A percentile compares a stretch with the other conserved stretches of the same genome.
Conservation (phyloP, 208 protist genomes). For the Lotmaria passim region DNA sequence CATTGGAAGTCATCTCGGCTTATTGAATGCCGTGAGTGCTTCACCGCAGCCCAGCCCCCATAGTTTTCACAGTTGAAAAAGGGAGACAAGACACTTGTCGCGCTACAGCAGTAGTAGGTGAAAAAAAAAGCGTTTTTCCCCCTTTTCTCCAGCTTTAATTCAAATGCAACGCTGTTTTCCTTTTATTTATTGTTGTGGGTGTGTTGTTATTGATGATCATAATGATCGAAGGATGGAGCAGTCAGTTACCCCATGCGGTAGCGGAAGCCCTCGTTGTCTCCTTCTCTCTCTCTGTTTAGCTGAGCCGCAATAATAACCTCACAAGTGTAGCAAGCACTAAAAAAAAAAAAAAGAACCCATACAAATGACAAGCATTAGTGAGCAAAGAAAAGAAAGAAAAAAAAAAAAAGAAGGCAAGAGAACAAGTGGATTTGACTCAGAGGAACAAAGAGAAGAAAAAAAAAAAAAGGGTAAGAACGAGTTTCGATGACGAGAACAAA, state of each 20-base stretch:
- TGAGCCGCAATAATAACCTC: slow-evolving; percentile 16
- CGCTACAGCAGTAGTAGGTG: too few species aligned
- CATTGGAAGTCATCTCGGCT: too few species aligned
- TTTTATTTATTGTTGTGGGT: background rate
- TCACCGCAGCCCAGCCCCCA: too few species aligned
- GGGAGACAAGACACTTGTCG: too few species aligned
- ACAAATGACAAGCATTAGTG: background rate
- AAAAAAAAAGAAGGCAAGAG: background rate
- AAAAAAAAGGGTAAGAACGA: background rate
- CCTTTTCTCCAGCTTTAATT: too few species aligned
- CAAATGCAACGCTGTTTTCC: background rate
- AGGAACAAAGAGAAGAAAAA: background rate
- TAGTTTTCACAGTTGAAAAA: too few species aligned
- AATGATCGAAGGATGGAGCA: background rate
- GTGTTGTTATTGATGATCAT: background rate
- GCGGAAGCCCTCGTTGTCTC: background rate
- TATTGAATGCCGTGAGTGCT: too few species aligned
- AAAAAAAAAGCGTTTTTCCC: too few species aligned
- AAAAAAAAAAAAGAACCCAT: slow-evolving; percentile 6
- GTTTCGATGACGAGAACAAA: too few species aligned
- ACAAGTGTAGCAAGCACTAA: background rate
- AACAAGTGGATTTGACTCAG: background rate
- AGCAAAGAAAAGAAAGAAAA: background rate
- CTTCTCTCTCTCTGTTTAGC: slow-evolving; percentile 4
- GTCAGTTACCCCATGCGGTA: background rate